phyloP scores from a whole-genome alignment of 768 basidiomycete species.

The Suillus brevipes region DNA sequence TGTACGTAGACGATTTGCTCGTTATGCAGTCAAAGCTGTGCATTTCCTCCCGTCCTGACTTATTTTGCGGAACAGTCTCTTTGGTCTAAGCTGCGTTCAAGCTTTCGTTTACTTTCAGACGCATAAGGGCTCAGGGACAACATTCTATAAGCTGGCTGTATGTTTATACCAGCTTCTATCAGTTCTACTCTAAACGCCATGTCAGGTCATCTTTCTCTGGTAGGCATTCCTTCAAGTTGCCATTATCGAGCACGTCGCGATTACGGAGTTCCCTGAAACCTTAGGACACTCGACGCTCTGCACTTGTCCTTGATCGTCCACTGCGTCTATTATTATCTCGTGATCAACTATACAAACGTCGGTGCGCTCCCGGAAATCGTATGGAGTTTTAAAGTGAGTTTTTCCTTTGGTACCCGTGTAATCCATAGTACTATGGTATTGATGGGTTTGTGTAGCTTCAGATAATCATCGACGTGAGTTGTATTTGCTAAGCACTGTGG shows the following conservation, averaged over 20 bases:
- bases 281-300: constrained; percentile 37
- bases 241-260: neutral
- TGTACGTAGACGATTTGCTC: neutral
- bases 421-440: neutral
- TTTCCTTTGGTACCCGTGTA: neutral
- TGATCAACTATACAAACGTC: constrained; percentile 35
- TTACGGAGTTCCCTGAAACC: neutral
- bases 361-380: constrained; percentile 27
- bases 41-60: neutral
- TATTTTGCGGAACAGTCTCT: neutral
- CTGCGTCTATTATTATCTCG: constrained; percentile 37
- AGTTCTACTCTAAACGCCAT: neutral
- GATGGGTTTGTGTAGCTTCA: neutral
- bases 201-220: constrained; percentile 13
- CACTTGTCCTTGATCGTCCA: constrained; percentile 38
- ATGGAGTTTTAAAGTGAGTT: constrained; percentile 22
- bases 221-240: neutral
- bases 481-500: too few species aligned
- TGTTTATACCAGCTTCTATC: neutral
- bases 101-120: neutral
- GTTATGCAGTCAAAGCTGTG: neutral
- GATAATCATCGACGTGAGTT: neutral
- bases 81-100: neutral
- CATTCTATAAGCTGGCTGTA: neutral
- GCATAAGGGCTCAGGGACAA: neutral